Conservation (phyloP, 768 basidiomycete genomes). For the Suillus bovinus region DNA sequence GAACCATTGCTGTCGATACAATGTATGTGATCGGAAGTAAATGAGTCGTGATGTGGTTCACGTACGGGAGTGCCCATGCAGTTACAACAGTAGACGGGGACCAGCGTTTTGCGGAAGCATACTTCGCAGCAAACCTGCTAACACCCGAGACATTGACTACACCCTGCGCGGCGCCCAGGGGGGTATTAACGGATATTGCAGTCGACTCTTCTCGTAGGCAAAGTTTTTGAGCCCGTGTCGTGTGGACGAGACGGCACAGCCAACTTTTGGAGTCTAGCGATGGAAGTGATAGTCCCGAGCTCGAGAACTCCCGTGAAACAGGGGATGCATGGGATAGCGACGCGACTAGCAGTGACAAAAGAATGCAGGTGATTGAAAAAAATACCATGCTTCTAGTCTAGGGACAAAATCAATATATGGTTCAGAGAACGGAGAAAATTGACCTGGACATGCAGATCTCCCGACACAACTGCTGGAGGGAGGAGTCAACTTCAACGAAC, state of each 20-base stretch:
- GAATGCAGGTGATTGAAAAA: slow-evolving; percentile 28
- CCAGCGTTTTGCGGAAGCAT: slow-evolving; percentile 67
- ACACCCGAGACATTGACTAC: slow-evolving; percentile 48
- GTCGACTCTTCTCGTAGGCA: slow-evolving; percentile 41
- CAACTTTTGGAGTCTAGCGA: slow-evolving; percentile 29
- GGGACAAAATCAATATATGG: slow-evolving; percentile 6
- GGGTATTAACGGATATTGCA: slow-evolving; percentile 40
- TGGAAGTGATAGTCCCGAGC: slow-evolving; percentile 33
- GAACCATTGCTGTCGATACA: slow-evolving; percentile 44
- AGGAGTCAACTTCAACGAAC: background rate
- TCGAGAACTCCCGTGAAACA: slow-evolving; percentile 9
- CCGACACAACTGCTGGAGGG: slow-evolving; percentile 9
- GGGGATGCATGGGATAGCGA: slow-evolving; percentile 35
- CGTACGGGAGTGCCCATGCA: slow-evolving; percentile 66
- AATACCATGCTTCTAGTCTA: slow-evolving; percentile 33
- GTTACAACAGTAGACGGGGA: slow-evolving; percentile 51
- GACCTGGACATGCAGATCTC: background rate
- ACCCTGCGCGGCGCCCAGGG: slow-evolving; percentile 59
- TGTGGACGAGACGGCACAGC: slow-evolving; percentile 48
- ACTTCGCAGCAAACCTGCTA: slow-evolving; percentile 62
- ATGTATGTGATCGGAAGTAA: slow-evolving; percentile 3
- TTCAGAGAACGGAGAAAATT: background rate
- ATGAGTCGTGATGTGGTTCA: slow-evolving; percentile 11
- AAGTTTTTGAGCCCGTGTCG: slow-evolving; percentile 32
- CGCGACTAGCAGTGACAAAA: slow-evolving; percentile 32